Base-by-base conservation (phyloP, 345 rosid species). In the Populus pruinosa region DNA sequence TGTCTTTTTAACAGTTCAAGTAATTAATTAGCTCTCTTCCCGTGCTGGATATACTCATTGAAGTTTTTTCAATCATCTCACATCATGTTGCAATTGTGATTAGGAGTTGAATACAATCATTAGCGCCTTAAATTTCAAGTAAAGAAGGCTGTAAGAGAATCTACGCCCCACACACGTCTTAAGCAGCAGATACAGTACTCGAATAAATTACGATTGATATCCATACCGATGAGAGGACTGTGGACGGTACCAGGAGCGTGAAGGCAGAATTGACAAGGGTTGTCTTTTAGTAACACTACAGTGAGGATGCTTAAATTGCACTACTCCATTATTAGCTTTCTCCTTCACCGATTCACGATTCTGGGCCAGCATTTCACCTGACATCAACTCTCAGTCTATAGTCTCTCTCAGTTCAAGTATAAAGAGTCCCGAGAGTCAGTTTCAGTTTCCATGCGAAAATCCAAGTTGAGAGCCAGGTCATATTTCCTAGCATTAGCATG, bases 321-420 rank as follows among this genome's bases (percentile, higher is more conserved):
- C 73, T 67, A 38, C 72, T 70, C 71, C 68, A 80, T 75, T 47
- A 75, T 75, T 50, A 50, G 21, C 70, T 61, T 18, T 64, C 41
- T 75, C 71, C 71, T 53, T 4, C 27, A 73, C 78, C 21, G 49
- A 78, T 49, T 72, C 67, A 38, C 29, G 12, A 5, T 6, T 8
- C 72, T n/a, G 66, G 67, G 31, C 56, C 64, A 74, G 16, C 41
- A 66, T 9, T 18, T 29, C 49, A 16, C 35, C 56, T 69, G 69
- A 59, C 66, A 25, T 20, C 21, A 20, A 25, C 35, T 35, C 39
- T 14, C 25, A 1, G 5, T 66, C 39, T 16, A 16, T 27, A 13
- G 8, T 66, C 35, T 31, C 38, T 8, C 23, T 67, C 65, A 66
- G 5, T n/a, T 25, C 6, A 67, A 10, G 55, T 83, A 80, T 76